phyloP scores from a whole-genome alignment of 2,329 filamentous ascomycete genomes.

The Talaromyces sp. region DNA sequence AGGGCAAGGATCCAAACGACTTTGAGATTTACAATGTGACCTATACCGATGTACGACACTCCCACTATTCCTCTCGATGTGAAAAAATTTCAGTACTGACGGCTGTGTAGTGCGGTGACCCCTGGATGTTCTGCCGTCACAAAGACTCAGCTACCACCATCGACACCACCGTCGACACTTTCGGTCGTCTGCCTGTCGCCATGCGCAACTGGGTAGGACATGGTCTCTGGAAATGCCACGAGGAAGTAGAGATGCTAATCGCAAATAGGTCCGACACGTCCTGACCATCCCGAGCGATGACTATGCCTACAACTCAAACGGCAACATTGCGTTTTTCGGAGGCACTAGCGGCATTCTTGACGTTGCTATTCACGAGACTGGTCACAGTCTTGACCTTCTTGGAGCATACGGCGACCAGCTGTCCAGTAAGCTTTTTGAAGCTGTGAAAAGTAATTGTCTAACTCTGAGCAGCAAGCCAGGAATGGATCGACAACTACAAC shows the following conservation, averaged over 20 bases:
- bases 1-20: constrained; percentile 5
- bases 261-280: constrained; percentile 6
- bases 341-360: constrained; percentile 3
- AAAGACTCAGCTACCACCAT: not conserved
- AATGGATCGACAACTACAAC: constrained; percentile 8
- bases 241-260: too few relatives aligned
- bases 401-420: constrained; percentile 8
- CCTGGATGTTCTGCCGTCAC: constrained; percentile 9
- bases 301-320: constrained; percentile 6
- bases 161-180: constrained; percentile 4
- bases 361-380: constrained; percentile 7
- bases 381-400: constrained; percentile 9
- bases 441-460: not conserved
- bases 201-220: constrained; percentile 9
- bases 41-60: not conserved
- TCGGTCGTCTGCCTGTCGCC: constrained; percentile 6
- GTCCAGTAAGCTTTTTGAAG: not conserved
- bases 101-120: constrained; percentile 1
- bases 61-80: too few relatives aligned
- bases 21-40: constrained; percentile 8
- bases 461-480: not conserved
- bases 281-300: constrained; percentile 2
- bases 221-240: not conserved
- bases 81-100: not conserved
- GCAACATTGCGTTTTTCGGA: constrained; percentile 9